phyloP scores from a whole-genome alignment of 805 yeast genomes.

The Ogataea degrootiae region DNA sequence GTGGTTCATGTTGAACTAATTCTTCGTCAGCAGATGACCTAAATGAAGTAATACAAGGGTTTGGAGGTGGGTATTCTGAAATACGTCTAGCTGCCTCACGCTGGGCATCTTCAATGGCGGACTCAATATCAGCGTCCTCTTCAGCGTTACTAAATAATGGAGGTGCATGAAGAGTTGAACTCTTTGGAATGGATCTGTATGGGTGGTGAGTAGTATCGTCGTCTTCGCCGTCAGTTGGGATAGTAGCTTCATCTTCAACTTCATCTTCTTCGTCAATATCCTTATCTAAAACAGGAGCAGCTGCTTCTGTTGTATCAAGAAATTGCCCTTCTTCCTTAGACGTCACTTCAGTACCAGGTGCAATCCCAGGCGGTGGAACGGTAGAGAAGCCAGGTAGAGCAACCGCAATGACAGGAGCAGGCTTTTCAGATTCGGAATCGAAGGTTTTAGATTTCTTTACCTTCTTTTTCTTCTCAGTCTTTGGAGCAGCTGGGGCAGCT shows the following conservation, averaged over 20 bases:
- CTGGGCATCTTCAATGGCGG: slow-evolving; percentile 3
- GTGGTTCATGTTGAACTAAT: not conserved
- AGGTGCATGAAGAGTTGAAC: not conserved
- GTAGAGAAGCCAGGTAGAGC: slow-evolving; percentile 21
- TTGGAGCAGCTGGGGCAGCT: slow-evolving; percentile 20
- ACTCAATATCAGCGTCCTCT: slow-evolving; percentile 2
- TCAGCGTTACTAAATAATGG: not conserved
- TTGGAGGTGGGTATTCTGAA: slow-evolving; percentile 4
- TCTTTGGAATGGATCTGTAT: slow-evolving; percentile 3
- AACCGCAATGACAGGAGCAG: slow-evolving; percentile 23
- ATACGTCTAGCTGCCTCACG: slow-evolving; percentile 1
- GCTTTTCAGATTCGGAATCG: slow-evolving; percentile 10
- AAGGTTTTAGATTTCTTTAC: slow-evolving; percentile 16
- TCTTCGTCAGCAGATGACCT: slow-evolving; percentile 6
- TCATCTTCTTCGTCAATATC: slow-evolving; percentile 10
- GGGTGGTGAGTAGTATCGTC: slow-evolving; percentile 5
- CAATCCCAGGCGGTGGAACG: slow-evolving; percentile 15
- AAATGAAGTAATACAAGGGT: slow-evolving; percentile 13
- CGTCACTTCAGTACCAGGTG: slow-evolving; percentile 29
- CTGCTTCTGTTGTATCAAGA: slow-evolving; percentile 1
- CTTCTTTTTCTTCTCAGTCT: slow-evolving; percentile 23
- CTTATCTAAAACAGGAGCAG: slow-evolving; percentile 27
- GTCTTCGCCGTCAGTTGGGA: slow-evolving; percentile 13
- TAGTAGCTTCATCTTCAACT: slow-evolving; percentile 2
- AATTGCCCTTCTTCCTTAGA: no score